Conservation (phyloP, 2,329 filamentous ascomycete species). For the Arthroderma uncinatum region DNA sequence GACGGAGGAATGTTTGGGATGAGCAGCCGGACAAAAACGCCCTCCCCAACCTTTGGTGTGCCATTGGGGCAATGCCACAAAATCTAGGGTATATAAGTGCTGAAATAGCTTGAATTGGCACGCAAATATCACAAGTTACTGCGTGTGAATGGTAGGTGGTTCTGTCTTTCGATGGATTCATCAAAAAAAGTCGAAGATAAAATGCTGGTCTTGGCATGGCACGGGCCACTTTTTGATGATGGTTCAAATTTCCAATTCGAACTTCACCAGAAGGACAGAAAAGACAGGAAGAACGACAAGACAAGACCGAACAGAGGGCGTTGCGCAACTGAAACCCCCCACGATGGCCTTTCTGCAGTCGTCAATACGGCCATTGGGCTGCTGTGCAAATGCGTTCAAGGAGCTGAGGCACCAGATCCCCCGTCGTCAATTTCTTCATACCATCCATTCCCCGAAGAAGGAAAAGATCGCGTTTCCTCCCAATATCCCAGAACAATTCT, state of each 20-base stretch:
- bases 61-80: slow-evolving; percentile 21
- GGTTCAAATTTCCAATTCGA: slow-evolving; percentile 1
- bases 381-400: slow-evolving; percentile 55
- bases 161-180: background rate
- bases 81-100: background rate
- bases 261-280: background rate
- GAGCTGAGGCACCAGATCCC: slow-evolving; percentile 41
- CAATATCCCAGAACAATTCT: slow-evolving; percentile 33
- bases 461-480: slow-evolving; percentile 31
- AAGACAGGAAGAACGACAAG: background rate
- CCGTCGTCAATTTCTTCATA: slow-evolving; percentile 40
- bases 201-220: slow-evolving; percentile 9
- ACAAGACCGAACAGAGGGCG: too few species aligned
- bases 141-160: background rate
- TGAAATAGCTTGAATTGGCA: background rate
- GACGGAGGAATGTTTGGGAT: slow-evolving; percentile 18
- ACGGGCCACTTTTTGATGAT: slow-evolving; percentile 3
- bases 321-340: background rate
- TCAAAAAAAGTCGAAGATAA: slow-evolving; percentile 17
- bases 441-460: slow-evolving; percentile 36
- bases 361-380: slow-evolving; percentile 55
- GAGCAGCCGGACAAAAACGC: slow-evolving; percentile 30
- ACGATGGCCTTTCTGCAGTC: slow-evolving; percentile 49
- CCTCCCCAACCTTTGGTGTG: slow-evolving; percentile 29
- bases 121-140: background rate